Evolutionary conservation across 305 asterid genomes (phyloP).

Genomic region (Fraxinus dipetala): DNA sequence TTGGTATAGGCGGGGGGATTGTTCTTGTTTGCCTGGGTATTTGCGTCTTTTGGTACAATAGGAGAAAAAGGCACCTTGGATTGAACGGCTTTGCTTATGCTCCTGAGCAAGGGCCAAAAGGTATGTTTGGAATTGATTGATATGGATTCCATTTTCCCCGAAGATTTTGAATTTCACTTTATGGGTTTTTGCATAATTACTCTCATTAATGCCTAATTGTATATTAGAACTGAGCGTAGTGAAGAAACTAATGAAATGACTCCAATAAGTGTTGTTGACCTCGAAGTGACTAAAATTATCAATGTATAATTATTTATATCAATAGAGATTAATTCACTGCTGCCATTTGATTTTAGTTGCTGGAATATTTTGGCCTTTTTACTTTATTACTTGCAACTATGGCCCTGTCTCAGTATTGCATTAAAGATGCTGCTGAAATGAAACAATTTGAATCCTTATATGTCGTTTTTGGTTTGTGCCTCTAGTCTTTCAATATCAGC

Average conservation of each 20-base stretch:
- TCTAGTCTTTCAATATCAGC: not conserved
- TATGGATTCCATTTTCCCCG: not conserved
- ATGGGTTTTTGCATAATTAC: not conserved
- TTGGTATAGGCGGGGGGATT: conserved; percentile 73
- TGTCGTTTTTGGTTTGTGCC: not conserved
- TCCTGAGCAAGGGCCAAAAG: conserved; percentile 45
- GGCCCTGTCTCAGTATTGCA: not conserved
- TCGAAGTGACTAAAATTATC: not conserved
- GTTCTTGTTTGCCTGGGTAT: conserved; percentile 66
- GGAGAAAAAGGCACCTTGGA: conserved; percentile 47
- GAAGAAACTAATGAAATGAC: not conserved
- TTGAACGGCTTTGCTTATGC: conserved; percentile 31
- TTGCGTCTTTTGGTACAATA: conserved; percentile 60
- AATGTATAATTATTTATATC: not conserved
- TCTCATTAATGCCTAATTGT: not conserved
- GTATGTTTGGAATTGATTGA: conserved; percentile 15
- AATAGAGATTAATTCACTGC: too few relatives aligned
- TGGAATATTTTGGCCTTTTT: not conserved
- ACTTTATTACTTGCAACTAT: not conserved
- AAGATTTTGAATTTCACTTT: not conserved
- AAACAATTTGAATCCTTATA: not conserved
- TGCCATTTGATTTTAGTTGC: not conserved
- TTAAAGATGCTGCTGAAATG: not conserved
- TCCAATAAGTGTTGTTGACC: not conserved
- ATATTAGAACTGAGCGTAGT: not conserved